phyloP scores from a whole-genome alignment of 192 early-diverging fungal genomes.

The Coemansia asiatica region DNA sequence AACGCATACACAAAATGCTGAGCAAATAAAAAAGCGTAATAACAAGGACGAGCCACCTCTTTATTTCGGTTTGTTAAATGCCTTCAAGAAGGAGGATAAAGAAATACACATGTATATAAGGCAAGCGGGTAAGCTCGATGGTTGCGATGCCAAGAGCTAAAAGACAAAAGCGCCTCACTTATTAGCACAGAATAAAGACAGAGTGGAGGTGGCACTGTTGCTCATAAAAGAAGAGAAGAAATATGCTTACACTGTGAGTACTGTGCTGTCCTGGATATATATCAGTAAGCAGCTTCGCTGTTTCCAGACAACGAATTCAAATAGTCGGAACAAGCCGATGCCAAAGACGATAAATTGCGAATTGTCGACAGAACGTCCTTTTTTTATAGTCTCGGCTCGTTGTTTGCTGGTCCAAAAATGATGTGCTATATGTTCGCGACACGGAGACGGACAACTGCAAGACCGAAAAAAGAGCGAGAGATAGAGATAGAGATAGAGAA shows the following conservation, averaged over 20 bases:
- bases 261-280: too few relatives aligned
- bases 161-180: not conserved
- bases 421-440: not conserved
- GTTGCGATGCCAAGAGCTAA: not conserved
- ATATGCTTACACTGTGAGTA: too few relatives aligned
- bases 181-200: too few relatives aligned
- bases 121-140: not conserved
- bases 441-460: not conserved
- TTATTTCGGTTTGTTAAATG: not conserved
- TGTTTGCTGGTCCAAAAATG: not conserved
- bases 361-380: not conserved
- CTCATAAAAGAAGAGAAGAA: too few relatives aligned
- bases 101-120: not conserved
- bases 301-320: too few relatives aligned
- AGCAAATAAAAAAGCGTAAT: not conserved
- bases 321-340: too few relatives aligned
- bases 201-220: too few relatives aligned
- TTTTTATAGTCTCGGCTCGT: not conserved
- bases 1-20: not conserved
- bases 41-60: not conserved
- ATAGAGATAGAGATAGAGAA: too few relatives aligned
- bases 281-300: too few relatives aligned
- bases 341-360: not conserved
- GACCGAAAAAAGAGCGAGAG: not conserved
- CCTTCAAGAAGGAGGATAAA: not conserved